Evolutionary conservation across 179 eudicot genomes (phyloP).

Genomic region (Actinidia polygama): DNA sequence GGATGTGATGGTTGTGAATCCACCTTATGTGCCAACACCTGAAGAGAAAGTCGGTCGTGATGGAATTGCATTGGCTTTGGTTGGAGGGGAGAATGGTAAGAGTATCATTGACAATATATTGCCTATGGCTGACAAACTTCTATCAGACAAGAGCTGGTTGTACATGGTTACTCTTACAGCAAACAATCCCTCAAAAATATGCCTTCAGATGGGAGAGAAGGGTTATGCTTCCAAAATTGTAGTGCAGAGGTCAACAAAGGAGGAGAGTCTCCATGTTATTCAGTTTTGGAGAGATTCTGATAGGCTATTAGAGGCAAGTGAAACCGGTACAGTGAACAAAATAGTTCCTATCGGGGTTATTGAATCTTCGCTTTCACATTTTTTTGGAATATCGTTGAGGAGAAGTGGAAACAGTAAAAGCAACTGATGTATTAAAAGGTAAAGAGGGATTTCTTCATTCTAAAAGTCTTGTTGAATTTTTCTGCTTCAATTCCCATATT

Average conservation of each 20-base stretch:
- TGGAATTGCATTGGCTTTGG: conserved; percentile 87
- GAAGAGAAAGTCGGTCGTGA: conserved; percentile 86
- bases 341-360: conserved; percentile 29
- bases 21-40: conserved; percentile 97
- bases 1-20: conserved; percentile 88
- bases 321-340: conserved; percentile 25
- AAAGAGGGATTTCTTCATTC: conserved; percentile 5
- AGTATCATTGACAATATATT: conserved; percentile 79
- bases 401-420: conserved; percentile 33
- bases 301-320: conserved; percentile 38
- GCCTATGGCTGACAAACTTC: conserved; percentile 72
- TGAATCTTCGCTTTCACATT: conserved; percentile 42
- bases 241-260: conserved; percentile 89
- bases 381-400: conserved; percentile 48
- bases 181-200: conserved; percentile 79
- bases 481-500: background rate
- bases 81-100: conserved; percentile 93
- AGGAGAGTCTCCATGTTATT: conserved; percentile 81
- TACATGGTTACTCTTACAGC: conserved; percentile 76
- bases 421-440: conserved; percentile 24
- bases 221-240: conserved; percentile 79
- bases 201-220: conserved; percentile 70
- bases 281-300: conserved; percentile 89
- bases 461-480: background rate
- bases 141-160: conserved; percentile 85